Evolutionary conservation across 2,329 filamentous ascomycete genomes (phyloP), one percentile per base, ranked within the genome.

Genomic region (Neonectria punicea): DNA sequence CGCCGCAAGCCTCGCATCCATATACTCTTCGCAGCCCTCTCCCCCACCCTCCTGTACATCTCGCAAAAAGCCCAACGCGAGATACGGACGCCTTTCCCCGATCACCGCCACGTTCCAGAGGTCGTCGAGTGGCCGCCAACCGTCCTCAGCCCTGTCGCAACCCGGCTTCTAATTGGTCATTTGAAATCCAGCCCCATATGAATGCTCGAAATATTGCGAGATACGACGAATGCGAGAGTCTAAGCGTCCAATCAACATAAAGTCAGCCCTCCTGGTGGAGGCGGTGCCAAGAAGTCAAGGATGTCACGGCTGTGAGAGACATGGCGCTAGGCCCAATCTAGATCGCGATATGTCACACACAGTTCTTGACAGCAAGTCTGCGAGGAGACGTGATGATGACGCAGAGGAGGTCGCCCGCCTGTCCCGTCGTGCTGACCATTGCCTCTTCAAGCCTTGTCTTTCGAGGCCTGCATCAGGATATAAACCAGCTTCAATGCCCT

Each of bases 181-280:
- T 2, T 2, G 1, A 5, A 11, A 13, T 5, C 5, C 32, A 11
- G 43, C 43, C 53, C 72, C 70, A 64, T 64, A 20, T 1, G 3
- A 6, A 1, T n/a, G 22, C n/a, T 50, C 34, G 34, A 36, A 59
- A 30, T 41, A 14, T 22, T 25, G 61, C 46, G 57, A 57, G 74
- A 77, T 75, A 77, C 75, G 75, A 77, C 57, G 73, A 74, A 74
- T 70, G 73, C 75, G 74, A 76, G 67, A 70, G 59, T 58, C 46
- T 44, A 51, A 49, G 60, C 18, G 18, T 9, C 69, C 66, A 68
- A 72, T 65, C 36, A 70, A 62, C 47, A 63, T 62, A 50, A 41
- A 5, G 18, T n/a, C 22, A 20, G 34, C 11, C 30, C 5, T 25
- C 57, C 65, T 63, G 58, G 57, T 34, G 58, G 68, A 25, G 67